Evolutionary conservation across 371 early-diverging fungal genomes (phyloP).

Genomic region (Mortierella sp.): DNA sequence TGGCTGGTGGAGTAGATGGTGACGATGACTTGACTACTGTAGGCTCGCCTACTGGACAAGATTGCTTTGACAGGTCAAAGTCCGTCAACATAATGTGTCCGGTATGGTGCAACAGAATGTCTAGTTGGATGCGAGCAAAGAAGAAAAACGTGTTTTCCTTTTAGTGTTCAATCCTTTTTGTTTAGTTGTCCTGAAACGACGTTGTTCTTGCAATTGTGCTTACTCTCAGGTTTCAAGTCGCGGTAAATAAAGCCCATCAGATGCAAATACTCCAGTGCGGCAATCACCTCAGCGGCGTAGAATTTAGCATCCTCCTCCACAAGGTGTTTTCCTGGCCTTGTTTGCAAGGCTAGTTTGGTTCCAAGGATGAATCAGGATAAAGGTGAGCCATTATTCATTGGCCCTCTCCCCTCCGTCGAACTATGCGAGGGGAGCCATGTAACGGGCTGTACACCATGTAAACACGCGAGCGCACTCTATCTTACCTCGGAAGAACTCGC

Average conservation of each 20-base stretch:
- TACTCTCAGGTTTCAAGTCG: slow-evolving; percentile 99
- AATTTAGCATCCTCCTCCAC: slow-evolving; percentile 92
- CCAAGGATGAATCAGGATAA: too few species aligned
- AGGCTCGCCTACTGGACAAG: slow-evolving; percentile 80
- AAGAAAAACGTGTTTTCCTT: too few species aligned
- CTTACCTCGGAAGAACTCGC: slow-evolving; percentile 97
- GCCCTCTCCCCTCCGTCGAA: too few species aligned
- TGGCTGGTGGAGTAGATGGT: slow-evolving; percentile 63
- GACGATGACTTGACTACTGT: slow-evolving; percentile 75
- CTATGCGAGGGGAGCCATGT: too few species aligned
- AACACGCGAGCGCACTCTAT: too few species aligned
- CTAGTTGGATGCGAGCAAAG: slow-evolving; percentile 55
- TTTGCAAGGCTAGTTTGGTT: slow-evolving; percentile 75
- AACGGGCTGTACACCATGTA: too few species aligned
- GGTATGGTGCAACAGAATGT: slow-evolving; percentile 91
- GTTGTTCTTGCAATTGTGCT: slow-evolving; percentile 31
- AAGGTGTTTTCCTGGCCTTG: slow-evolving; percentile 85
- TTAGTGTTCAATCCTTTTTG: too few species aligned
- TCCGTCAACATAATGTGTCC: slow-evolving; percentile 98
- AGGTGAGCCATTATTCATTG: too few species aligned
- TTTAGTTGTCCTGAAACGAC: too few species aligned
- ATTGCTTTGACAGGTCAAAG: slow-evolving; percentile 95
- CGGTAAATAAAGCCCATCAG: slow-evolving; percentile 97
- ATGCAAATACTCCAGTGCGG: slow-evolving; percentile 95
- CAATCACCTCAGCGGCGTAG: slow-evolving; percentile 97